These are phyloP conservation scores for Phlyctochytrium bullatum DNA, from an alignment of 192 early-diverging fungal genomes.

Conservation along the genomic window DNA sequence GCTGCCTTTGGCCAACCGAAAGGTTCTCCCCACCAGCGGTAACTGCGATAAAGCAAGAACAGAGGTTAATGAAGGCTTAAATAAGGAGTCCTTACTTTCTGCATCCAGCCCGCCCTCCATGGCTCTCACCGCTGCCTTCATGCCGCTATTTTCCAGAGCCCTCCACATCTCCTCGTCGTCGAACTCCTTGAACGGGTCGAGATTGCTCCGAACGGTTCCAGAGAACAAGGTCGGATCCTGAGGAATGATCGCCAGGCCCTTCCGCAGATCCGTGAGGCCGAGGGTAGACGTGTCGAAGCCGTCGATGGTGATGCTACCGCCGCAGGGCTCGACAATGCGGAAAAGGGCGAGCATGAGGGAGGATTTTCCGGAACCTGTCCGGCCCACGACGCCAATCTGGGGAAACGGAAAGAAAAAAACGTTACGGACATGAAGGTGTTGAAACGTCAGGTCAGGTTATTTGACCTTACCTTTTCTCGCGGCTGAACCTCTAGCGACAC, in stretches of 20 bases:
- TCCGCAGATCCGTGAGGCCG: constrained; percentile 30
- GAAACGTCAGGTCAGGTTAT: background rate
- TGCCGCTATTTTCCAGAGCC: constrained; percentile 32
- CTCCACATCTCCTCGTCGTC: constrained; percentile 45
- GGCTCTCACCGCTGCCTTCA: constrained; percentile 37
- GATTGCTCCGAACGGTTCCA: constrained; percentile 47
- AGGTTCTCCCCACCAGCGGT: constrained; percentile 42
- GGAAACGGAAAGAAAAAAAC: constrained; percentile 1
- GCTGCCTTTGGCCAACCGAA: constrained; percentile 46
- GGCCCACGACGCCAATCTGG: constrained; percentile 39
- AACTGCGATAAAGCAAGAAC: constrained; percentile 21
- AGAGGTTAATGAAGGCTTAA: constrained; percentile 12
- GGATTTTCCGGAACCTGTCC: constrained; percentile 53
- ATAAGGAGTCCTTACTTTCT: constrained; percentile 1
- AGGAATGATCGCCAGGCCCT: constrained; percentile 46
- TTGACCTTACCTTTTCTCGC: constrained; percentile 42
- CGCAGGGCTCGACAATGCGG: constrained; percentile 37
- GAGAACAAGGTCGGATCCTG: constrained; percentile 58
- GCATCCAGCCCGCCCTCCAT: constrained; percentile 38
- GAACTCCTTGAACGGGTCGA: constrained; percentile 52
- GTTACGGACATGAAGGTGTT: background rate
- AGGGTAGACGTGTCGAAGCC: constrained; percentile 57
- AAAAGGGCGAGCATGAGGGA: constrained; percentile 42
- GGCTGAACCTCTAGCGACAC: constrained; percentile 31
- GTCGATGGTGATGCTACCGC: constrained; percentile 69